phyloP scores from a whole-genome alignment of 805 yeast species.

The Wickerhamomyces pijperi region DNA sequence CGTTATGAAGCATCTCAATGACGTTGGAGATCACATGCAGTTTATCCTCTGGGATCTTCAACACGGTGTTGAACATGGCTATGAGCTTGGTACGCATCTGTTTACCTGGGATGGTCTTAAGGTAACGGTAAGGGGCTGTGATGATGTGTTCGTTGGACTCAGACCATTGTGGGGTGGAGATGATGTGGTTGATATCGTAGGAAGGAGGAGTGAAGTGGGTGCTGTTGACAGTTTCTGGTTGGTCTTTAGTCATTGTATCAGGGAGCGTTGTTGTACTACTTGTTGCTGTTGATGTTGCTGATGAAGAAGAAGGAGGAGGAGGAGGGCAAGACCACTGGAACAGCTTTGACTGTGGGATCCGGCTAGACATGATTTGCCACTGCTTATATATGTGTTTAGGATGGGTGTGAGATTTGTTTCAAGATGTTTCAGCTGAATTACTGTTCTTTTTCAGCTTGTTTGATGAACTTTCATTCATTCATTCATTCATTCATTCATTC shows the following conservation, averaged over 20 bases:
- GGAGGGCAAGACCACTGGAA: background rate
- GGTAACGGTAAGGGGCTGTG: slow-evolving; percentile 16
- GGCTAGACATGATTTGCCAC: background rate
- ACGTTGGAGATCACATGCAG: slow-evolving; percentile 32
- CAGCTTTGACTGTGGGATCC: background rate
- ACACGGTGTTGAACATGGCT: slow-evolving; percentile 40
- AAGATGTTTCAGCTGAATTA: no score
- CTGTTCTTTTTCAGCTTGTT: no score
- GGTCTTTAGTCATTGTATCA: background rate
- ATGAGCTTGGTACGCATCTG: slow-evolving; percentile 26
- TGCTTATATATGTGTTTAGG: background rate
- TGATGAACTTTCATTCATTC: no score
- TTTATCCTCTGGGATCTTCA: slow-evolving; percentile 28
- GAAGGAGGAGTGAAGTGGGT: background rate
- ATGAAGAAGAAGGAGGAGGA: background rate
- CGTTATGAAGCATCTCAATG: slow-evolving; percentile 52
- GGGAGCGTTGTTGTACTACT: background rate
- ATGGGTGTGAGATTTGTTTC: background rate
- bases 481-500: no score
- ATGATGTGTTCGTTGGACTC: slow-evolving; percentile 5
- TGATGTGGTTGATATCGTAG: background rate
- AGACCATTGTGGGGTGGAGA: slow-evolving; percentile 5
- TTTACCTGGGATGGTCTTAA: slow-evolving; percentile 16
- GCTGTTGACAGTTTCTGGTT: background rate
- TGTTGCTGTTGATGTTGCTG: no score